Evolutionary conservation across 441 rosid genomes (phyloP), one percentile per base, ranked within the genome.

Genomic region (Rhodomyrtus psidioides): DNA sequence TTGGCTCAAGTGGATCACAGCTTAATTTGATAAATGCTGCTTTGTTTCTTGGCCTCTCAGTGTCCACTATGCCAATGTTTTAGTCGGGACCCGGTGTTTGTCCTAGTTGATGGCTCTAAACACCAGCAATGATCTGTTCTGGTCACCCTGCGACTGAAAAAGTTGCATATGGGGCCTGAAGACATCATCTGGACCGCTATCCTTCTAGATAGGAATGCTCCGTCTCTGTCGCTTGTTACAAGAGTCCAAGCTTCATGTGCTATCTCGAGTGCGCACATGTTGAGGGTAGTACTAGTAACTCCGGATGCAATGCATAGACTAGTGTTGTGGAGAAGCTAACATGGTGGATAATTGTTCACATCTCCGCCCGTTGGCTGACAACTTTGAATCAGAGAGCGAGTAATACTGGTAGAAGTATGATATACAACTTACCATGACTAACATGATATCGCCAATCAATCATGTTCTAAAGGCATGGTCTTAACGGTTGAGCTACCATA

Each of bases 71-170:
- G 87, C 83, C 30, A 85, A 79, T 56, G 83, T 85, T 27, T 76
- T 44, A 34, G 83, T 85, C 54, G 83, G 83, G 87, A 85, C 87
- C 21, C 83, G 57, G 17, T 79, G 87, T 46, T 44, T 76, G 30
- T 56, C 87, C 55, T 85, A 53, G 55, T 49, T 84, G 70, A 83
- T 84, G 86, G 86, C 86, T 19, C 62, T 74, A 27, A 83, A 84
- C 83, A 84, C 86, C 5, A 83, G 83, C 19, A 75, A 70, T 19
- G 86, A 84, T 56, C 51, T 75, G 62, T 84, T 79, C 87, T 79
- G 87, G 87, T 58, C 79, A 44, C 87, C 87, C 13, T 85, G 87
- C 54, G 83, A 85, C 65, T 85, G 87, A 55, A 15, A 44, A n/a
- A 55, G 74, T 30, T 85, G 83, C 55, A 54, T 84, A 10, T 27